Evolutionary conservation across 83 land plant genomes (phyloP), one percentile per base, ranked within the genome.

Genomic region (Picea abies): DNA sequence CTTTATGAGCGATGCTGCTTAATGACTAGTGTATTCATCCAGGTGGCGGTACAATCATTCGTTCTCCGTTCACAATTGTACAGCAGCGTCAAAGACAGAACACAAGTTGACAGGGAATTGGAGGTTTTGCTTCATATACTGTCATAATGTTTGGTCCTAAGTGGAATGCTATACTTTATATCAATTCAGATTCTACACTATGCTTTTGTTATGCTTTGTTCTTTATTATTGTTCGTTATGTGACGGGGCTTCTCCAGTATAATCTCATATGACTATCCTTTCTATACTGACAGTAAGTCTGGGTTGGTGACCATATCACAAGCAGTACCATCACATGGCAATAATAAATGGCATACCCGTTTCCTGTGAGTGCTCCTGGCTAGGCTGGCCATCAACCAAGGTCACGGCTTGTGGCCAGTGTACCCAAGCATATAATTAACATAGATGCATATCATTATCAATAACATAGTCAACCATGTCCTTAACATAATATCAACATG

Each of bases 21-120:
- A 72, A 72, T 72, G 76, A 44, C 16, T 17, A 67, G 29, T 67
- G n/a, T 44, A 8, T 68, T 8, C 75, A 62, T 85, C 76, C 91
- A 96, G 97, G 91, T 82, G 60, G 76, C 81, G 0, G 56, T 92
- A 23, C 90, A 87, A 77, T 98, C 99, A 17, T 97, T 97, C 79
- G 82, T 97, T 78, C 83, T 97, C 68, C 86, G 91, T 19, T 90
- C 98, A 29, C 99, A 97, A 80, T 79, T 97, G 47, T 95, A 97
- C 85, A 97, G 99, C 81, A 94, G 93, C 78, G 89, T 97, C 39
- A 87, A 90, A 73, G 98, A 97, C 85, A 89, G 98, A 60, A 97
- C 99, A 6, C 89, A 90, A 60, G 99, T 95, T 64, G 99, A 97
- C 77, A 84, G 96, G 76, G 96, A 97, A 77, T 83, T 97, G 63